Evolutionary conservation across 2,329 filamentous ascomycete genomes (phyloP).

Genomic region (Cladophialophora exuberans): DNA sequence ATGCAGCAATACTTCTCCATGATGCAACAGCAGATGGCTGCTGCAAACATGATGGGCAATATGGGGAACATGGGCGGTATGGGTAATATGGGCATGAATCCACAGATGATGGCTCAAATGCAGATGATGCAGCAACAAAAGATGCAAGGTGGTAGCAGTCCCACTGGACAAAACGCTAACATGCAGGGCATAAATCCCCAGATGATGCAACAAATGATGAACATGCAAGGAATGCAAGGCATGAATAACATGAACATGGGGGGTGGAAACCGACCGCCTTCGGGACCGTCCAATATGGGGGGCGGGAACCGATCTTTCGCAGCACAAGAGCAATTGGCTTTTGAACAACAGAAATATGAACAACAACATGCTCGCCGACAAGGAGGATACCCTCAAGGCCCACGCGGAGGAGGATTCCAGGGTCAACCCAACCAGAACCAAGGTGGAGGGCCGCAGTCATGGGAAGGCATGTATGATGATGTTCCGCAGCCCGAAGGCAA

Average conservation of each 20-base stretch:
- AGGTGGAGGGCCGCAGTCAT: slow-evolving; percentile 73
- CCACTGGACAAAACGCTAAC: slow-evolving; percentile 33
- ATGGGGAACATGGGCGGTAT: slow-evolving; percentile 60
- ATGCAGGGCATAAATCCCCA: slow-evolving; percentile 37
- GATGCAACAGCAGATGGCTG: slow-evolving; percentile 91
- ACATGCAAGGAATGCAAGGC: slow-evolving; percentile 45
- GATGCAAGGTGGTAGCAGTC: slow-evolving; percentile 42
- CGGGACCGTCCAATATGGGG: slow-evolving; percentile 41
- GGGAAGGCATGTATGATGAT: slow-evolving; percentile 99
- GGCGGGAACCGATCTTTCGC: slow-evolving; percentile 60
- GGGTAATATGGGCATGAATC: slow-evolving; percentile 46
- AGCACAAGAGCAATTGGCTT: slow-evolving; percentile 72
- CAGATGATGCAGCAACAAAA: slow-evolving; percentile 61
- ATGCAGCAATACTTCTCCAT: slow-evolving; percentile 98
- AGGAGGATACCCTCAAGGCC: slow-evolving; percentile 36
- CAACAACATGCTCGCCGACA: slow-evolving; percentile 62
- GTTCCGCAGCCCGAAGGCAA: slow-evolving; percentile 76
- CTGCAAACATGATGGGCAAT: slow-evolving; percentile 61
- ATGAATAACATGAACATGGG: slow-evolving; percentile 39
- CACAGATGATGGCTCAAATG: slow-evolving; percentile 57
- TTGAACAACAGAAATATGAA: slow-evolving; percentile 79
- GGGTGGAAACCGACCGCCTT: slow-evolving; percentile 36
- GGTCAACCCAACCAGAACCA: slow-evolving; percentile 40
- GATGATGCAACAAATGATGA: slow-evolving; percentile 61
- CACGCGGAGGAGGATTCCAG: slow-evolving; percentile 31